Conservation (phyloP, 495 filamentous ascomycete genomes). For the Lichenothelia convexa region DNA sequence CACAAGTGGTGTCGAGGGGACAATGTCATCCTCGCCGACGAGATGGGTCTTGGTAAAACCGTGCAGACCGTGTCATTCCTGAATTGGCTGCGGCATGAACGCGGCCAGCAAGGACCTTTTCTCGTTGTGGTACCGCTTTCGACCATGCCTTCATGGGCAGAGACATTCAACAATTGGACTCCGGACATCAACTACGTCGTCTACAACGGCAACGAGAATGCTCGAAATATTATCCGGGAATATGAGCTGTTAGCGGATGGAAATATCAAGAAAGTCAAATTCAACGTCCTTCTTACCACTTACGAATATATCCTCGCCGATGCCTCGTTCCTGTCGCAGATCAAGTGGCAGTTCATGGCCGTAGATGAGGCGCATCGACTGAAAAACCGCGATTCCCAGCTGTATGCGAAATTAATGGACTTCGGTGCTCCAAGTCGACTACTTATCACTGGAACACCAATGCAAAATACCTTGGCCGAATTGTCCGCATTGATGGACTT, state of each 20-base stretch:
- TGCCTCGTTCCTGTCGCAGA: constrained; percentile 53
- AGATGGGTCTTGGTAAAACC: constrained; percentile 98
- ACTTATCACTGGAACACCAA: constrained; percentile 90
- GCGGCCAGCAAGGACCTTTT: constrained; percentile 82
- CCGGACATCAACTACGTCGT: constrained; percentile 95
- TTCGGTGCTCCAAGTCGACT: constrained; percentile 73
- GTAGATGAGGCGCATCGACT: constrained; percentile 94
- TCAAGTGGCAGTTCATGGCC: constrained; percentile 95
- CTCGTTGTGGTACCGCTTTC: constrained; percentile 88
- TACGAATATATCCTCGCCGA: constrained; percentile 88
- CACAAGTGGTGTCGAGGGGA: constrained; percentile 83
- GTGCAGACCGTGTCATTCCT: constrained; percentile 95
- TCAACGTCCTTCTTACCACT: constrained; percentile 86
- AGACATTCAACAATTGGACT: constrained; percentile 93
- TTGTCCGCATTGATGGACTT: constrained; percentile 87
- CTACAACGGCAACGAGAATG: constrained; percentile 72
- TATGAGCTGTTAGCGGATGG: constrained; percentile 74
- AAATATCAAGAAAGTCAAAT: constrained; percentile 69
- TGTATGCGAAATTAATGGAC: constrained; percentile 68
- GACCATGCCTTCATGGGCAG: constrained; percentile 93
- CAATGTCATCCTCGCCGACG: constrained; percentile 92
- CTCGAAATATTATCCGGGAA: constrained; percentile 66
- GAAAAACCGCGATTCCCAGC: constrained; percentile 86
- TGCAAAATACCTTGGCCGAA: constrained; percentile 91
- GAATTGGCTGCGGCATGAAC: constrained; percentile 90